These are phyloP conservation scores for Aspergillus clavatus DNA, from an alignment of 2,329 filamentous ascomycete genomes.

Conservation along the genomic window DNA sequence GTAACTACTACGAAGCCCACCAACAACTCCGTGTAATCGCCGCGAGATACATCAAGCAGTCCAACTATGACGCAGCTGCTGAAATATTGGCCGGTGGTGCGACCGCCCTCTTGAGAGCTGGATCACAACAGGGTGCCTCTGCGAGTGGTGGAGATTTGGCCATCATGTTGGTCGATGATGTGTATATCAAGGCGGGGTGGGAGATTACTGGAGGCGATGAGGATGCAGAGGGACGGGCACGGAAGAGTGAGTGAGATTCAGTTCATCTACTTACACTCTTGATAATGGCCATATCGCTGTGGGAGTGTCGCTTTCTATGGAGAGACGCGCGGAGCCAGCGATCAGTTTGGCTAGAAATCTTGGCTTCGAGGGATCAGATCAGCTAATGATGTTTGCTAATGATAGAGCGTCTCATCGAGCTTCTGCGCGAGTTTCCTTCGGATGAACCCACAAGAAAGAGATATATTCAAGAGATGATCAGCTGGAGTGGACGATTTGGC, in stretches of 20 bases:
- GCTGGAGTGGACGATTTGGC: constrained; percentile 80
- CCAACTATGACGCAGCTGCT: constrained; percentile 78
- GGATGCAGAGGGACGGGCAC: constrained; percentile 59
- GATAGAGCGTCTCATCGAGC: constrained; percentile 62
- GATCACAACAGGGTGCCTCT: constrained; percentile 75
- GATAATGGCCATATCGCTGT: no score
- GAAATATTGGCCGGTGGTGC: constrained; percentile 83
- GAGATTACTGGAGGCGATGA: constrained; percentile 55
- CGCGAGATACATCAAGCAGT: constrained; percentile 83
- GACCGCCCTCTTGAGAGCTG: constrained; percentile 63
- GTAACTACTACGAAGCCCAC: constrained; percentile 95
- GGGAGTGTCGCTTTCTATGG: no score
- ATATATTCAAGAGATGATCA: constrained; percentile 80
- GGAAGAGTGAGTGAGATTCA: constrained; percentile 38
- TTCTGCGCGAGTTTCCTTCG: constrained; percentile 72
- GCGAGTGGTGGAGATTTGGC: constrained; percentile 88
- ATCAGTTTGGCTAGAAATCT: neutral
- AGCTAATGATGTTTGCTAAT: constrained; percentile 6
- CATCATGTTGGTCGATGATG: constrained; percentile 79
- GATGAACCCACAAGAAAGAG: constrained; percentile 90
- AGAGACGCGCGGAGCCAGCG: neutral
- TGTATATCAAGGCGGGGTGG: constrained; percentile 81
- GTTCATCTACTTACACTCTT: no score
- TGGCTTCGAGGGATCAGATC: neutral
- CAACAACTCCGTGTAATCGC: constrained; percentile 96